Base-by-base conservation (phyloP, 2,329 filamentous ascomycete species). In the Annulohypoxylon truncatum region DNA sequence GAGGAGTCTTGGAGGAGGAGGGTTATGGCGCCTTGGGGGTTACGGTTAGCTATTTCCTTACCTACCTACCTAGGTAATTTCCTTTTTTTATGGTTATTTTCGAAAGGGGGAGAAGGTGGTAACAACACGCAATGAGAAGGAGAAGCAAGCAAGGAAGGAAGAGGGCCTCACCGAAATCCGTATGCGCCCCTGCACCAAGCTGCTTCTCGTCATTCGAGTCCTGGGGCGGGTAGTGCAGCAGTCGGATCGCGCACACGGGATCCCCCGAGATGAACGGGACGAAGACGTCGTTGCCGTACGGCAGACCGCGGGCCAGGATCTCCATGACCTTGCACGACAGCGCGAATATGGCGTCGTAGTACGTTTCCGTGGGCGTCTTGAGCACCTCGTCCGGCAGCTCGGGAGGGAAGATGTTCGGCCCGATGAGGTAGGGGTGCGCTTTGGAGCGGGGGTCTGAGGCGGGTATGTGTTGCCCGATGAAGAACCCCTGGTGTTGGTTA, bases 141-240 rank as follows among this genome's bases (percentile, higher is more conserved):
- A 46, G 22, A 42, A 31, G 18, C 5, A 44, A 24, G 10, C 4
- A 46, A 22, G 20, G 28, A 18, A 5, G 18, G 47, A 33, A 26
- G 26, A 3, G 5, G 18, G 46, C 62, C n/a, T 20, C 53, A 70
- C 72, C 71, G 24, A 74, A 74, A 52, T 74, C 72, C 8, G 72
- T 73, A 26, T 74, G 72, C 28, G 71, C 72, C 24, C 71, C 71
- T 2, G 68, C 71, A 4, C 72, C 72, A 0, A 73, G 66, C 53
- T 73, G 71, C 46, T 57, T 55, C 46, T 57, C 57, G 18, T 73
- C 68, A 9, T 29, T 52, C 28, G 61, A 60, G 33, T 66, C 61
- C 52, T 72, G 69, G 13, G 70, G 68, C 20, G 69, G 71, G 51
- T 72, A 74, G 56, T 68, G 74, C 46, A 73, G 64, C 46, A 66